Evolutionary conservation across 257 asterid genomes (phyloP), one percentile per base, ranked within the genome.

Genomic region (Solanum rostratum): DNA sequence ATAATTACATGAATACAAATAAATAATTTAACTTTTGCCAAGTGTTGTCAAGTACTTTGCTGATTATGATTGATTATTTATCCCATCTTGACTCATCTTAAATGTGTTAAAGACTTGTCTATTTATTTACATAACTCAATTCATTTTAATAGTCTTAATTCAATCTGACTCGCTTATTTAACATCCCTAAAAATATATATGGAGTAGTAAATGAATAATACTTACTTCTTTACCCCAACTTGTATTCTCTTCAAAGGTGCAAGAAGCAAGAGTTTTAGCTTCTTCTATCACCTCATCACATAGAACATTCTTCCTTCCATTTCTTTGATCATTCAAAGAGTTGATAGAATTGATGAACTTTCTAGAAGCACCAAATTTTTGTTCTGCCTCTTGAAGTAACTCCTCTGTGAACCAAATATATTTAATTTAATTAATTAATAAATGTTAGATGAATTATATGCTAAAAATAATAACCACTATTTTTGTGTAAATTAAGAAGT

Each of bases 221-320:
- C 93, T 83, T 91, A 90, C 98, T 18, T 92, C 90, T 87, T 90
- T 91, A n/a, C 98, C 98, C 97, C 98, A 95, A 59, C 69, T 81
- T 6, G 98, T 95, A 87, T 89, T 88, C 79, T 89, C 86, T 88
- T 95, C 98, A 84, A 86, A 95, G 0, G 91, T 80, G 88, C 98
- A 95, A 37, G 97, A 88, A 80, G 95, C 92, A 1, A 95, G 93
- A 73, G 82, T 85, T 86, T 91, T 85, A 70, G 97, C 97, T 85
- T 92, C 97, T 50, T 85, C 89, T 37, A 92, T 7, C 2, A 84
- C 84, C 39, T 88, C 89, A 81, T 92, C 87, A 7, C 89, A 84
- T 68, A 85, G 41, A 33, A 39, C 52, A 27, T n/a, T 60, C 66
- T 73, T 71, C 76, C 54, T 84, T 59, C 53, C 60, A 78, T 53